Evolutionary conservation across 345 rosid species (phyloP).

Genomic region (Gossypium ekmanianum): DNA sequence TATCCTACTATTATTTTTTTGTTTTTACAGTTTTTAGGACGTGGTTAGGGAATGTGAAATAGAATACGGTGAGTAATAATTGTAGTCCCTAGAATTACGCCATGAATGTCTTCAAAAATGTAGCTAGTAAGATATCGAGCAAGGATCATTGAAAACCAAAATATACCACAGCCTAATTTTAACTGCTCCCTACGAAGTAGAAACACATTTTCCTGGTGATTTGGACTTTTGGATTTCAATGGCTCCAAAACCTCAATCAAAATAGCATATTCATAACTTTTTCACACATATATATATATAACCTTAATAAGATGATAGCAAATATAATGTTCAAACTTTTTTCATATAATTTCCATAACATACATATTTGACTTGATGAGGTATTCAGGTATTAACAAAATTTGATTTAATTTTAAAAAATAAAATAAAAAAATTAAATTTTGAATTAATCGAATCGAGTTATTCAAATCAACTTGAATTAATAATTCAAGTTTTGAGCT

Average conservation of each 20-base stretch:
- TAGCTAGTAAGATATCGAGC: no score
- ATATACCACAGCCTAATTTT: background rate
- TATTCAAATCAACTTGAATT: no score
- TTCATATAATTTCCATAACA: background rate
- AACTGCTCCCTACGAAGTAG: background rate
- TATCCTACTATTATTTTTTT: no score
- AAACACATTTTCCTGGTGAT: background rate
- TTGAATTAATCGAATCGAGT: no score
- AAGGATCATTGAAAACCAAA: no score
- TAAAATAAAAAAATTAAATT: no score
- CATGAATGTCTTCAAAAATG: background rate
- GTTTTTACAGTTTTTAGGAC: no score
- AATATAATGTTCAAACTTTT: background rate
- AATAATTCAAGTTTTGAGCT: no score
- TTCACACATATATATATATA: no score
- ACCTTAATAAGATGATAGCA: background rate
- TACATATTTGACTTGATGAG: background rate
- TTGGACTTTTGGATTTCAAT: background rate
- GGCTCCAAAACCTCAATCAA: background rate
- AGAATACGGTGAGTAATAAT: background rate
- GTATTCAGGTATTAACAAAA: no score
- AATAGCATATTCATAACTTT: no score
- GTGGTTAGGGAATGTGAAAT: background rate
- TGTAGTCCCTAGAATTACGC: background rate
- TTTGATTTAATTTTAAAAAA: no score